Evolutionary conservation across 1,284 basidiomycete species (phyloP), one percentile per base, ranked within the genome.

Genomic region (Tranzscheliella williamsii): DNA sequence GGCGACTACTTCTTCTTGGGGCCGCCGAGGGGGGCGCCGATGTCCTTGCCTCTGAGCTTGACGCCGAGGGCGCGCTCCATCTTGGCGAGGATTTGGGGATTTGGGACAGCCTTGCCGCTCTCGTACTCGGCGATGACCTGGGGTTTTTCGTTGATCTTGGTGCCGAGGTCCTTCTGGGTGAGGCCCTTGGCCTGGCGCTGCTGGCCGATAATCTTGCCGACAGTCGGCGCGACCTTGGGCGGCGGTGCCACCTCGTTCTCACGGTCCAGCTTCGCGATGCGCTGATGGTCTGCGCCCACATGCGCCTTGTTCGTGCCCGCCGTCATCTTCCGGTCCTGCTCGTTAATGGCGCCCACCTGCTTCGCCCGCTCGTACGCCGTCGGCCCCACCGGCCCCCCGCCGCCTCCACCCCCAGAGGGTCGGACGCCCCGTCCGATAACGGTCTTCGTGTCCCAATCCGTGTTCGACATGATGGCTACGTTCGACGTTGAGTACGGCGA

Each of bases 161-260:
- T 88, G 5, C 91, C 95, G 21, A 97, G 82, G 54, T 97, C 94
- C 81, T 95, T 96, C 80, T 98, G 94, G 9, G 90, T 86, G 24
- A 92, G 73, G 58, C 86, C 83, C 72, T 86, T 83, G 23, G 85
- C 88, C 81, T 86, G 83, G 42, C 94, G 87, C 21, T 87, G 90
- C 20, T 84, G 83, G 73, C 88, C 86, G 70, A 98, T 93, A 66
- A 88, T 89, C 79, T 88, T 89, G 68, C 91, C 91, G 49, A 93
- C 89, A 29, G 83, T 83, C 24, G 86, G 82, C 3, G 83, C 81
- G 64, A 98, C 83, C 80, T 93, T 95, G 61, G 88, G 78, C 34
- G 94, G 95, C 7, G 95, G 92, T 8, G 92, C 90, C 18, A 96
- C 93, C 73, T 96, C 94, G 80, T 97, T 95, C 72, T 78, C 73